These are phyloP conservation scores for Trichoderma virens DNA, from an alignment of 495 filamentous ascomycete genomes.

Conservation along the genomic window DNA sequence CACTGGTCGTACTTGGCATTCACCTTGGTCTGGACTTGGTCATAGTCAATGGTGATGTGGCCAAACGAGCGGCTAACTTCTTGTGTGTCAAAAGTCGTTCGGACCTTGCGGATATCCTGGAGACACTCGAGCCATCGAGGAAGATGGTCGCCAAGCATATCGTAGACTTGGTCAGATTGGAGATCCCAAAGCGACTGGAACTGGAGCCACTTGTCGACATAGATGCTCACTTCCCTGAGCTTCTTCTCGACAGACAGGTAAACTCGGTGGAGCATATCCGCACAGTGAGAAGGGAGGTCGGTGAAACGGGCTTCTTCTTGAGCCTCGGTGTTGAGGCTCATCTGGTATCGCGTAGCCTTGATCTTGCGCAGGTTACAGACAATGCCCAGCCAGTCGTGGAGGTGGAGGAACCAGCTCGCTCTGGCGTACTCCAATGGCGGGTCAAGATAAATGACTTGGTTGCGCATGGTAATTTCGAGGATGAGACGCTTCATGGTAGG, in stretches of 20 bases:
- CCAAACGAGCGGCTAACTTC: constrained; percentile 87
- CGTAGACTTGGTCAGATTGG: constrained; percentile 89
- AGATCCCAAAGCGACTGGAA: constrained; percentile 99
- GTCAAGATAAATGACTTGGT: constrained; percentile 91
- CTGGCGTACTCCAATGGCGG: constrained; percentile 87
- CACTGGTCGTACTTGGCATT: constrained; percentile 99
- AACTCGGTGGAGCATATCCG: constrained; percentile 64
- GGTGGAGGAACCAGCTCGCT: constrained; percentile 86
- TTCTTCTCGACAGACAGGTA: constrained; percentile 75
- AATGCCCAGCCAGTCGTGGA: constrained; percentile 87
- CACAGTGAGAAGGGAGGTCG: constrained; percentile 77
- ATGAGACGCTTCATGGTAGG: constrained; percentile 61
- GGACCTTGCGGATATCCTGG: constrained; percentile 87
- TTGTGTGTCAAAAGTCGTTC: constrained; percentile 91
- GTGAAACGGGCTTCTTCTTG: constrained; percentile 69
- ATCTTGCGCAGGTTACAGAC: constrained; percentile 88
- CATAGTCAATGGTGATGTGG: constrained; percentile 89
- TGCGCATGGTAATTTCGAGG: constrained; percentile 91
- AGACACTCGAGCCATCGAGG: constrained; percentile 89
- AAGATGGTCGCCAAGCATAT: constrained; percentile 81
- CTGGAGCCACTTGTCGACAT: constrained; percentile 95
- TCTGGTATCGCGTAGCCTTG: constrained; percentile 89
- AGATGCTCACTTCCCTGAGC: constrained; percentile 63
- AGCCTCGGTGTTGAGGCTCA: constrained; percentile 59
- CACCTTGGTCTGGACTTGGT: constrained; percentile 95